phyloP scores from a whole-genome alignment of 495 filamentous ascomycete species.

The Penicillium cinerascens region DNA sequence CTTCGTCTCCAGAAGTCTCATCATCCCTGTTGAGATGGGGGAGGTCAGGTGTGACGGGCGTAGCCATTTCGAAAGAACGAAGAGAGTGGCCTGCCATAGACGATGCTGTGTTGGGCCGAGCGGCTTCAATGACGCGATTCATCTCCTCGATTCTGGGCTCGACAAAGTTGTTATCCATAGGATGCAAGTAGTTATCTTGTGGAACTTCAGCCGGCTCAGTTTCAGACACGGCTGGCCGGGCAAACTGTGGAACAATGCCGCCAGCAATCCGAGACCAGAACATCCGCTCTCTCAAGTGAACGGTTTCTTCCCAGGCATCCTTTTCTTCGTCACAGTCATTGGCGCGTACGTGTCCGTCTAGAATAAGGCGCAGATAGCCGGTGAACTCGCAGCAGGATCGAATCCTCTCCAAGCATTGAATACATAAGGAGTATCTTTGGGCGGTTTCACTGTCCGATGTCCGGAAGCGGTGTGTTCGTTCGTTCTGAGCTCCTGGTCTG shows the following conservation, averaged over 20 bases:
- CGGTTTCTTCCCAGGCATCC: slow-evolving; percentile 89
- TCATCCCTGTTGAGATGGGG: slow-evolving; percentile 1
- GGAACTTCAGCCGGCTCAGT: background rate
- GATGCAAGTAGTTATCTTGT: slow-evolving; percentile 5
- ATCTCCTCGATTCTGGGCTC: slow-evolving; percentile 5
- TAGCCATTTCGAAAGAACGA: slow-evolving; percentile 3
- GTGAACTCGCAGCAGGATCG: slow-evolving; percentile 88
- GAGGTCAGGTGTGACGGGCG: slow-evolving; percentile 11
- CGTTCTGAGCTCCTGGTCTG: slow-evolving; percentile 62
- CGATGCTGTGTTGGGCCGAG: background rate
- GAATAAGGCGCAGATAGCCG: slow-evolving; percentile 81
- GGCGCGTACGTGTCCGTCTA: slow-evolving; percentile 79
- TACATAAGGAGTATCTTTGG: slow-evolving; percentile 84
- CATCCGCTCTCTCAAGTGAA: slow-evolving; percentile 85
- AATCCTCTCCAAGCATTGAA: slow-evolving; percentile 79
- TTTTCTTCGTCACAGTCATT: slow-evolving; percentile 75
- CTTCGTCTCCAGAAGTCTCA: slow-evolving; percentile 5
- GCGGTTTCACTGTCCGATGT: slow-evolving; percentile 80
- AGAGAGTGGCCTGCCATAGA: slow-evolving; percentile 1
- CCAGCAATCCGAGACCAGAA: slow-evolving; percentile 93
- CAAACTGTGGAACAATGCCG: slow-evolving; percentile 71
- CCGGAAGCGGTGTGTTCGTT: slow-evolving; percentile 83
- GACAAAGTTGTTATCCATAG: slow-evolving; percentile 4
- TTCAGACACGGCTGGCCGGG: slow-evolving; percentile 11
- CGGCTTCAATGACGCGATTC: background rate